Conservation (phyloP, 1,139 yeast genomes). For the Arxiozyma slooffiae region DNA sequence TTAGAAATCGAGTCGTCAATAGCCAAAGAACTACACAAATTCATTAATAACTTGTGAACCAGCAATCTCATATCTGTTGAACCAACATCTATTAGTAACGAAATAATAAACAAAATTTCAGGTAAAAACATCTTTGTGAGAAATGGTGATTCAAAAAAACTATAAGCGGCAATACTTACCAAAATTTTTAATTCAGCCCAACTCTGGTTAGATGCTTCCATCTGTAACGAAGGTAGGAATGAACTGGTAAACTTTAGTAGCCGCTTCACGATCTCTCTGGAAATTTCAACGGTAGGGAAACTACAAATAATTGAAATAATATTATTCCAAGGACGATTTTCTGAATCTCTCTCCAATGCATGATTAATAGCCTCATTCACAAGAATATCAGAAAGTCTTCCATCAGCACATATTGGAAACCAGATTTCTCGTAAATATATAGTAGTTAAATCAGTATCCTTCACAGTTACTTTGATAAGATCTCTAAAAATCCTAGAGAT, state of each 20-base stretch:
- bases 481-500: conserved; percentile 55
- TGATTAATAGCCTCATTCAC: conserved; percentile 67
- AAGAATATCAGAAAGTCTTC: conserved; percentile 46
- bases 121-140: conserved; percentile 61
- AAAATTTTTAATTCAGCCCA: conserved; percentile 69
- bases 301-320: conserved; percentile 53
- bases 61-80: conserved; percentile 59
- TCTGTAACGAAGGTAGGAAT: conserved; percentile 39
- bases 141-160: conserved; percentile 63
- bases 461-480: conserved; percentile 49
- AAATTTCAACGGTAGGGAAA: conserved; percentile 62
- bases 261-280: conserved; percentile 54
- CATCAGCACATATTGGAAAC: conserved; percentile 57
- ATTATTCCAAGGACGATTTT: conserved; percentile 57
- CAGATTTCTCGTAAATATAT: conserved; percentile 57
- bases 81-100: conserved; percentile 66
- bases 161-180: conserved; percentile 53
- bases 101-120: conserved; percentile 60
- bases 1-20: conserved; percentile 46
- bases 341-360: conserved; percentile 67
- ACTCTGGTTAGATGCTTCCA: conserved; percentile 46
- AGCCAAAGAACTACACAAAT: conserved; percentile 63
- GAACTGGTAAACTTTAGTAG: conserved; percentile 40
- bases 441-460: conserved; percentile 34
- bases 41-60: conserved; percentile 55